Evolutionary conservation across 805 yeast species (phyloP).

Genomic region (Lipomyces orientalis): DNA sequence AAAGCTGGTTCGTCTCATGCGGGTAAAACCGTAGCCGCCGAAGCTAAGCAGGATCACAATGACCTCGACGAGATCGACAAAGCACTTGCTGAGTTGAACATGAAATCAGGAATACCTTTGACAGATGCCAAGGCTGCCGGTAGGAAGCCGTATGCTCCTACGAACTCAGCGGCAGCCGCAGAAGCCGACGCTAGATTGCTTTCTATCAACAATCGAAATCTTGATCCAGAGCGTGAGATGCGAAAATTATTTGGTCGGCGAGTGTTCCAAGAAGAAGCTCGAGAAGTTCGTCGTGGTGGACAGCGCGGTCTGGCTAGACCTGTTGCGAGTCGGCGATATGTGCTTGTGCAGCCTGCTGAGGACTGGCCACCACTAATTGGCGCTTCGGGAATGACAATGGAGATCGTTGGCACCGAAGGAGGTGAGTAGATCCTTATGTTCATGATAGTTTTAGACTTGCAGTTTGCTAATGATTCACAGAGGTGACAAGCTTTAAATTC

Average conservation of each 20-base stretch:
- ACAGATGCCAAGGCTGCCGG: background rate
- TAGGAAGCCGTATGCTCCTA: background rate
- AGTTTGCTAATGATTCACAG: slow-evolving; percentile 10
- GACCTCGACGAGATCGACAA: slow-evolving; percentile 32
- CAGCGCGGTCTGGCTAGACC: slow-evolving; percentile 21
- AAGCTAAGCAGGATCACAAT: background rate
- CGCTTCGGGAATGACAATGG: slow-evolving; percentile 32
- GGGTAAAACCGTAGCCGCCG: background rate
- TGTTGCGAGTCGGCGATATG: slow-evolving; percentile 23
- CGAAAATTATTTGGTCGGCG: slow-evolving; percentile 35
- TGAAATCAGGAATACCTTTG: slow-evolving; percentile 11
- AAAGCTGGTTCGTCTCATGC: slow-evolving; percentile 6
- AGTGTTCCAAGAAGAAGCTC: slow-evolving; percentile 30
- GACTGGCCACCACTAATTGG: slow-evolving; percentile 37
- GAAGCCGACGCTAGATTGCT: slow-evolving; percentile 26
- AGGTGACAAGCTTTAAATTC: slow-evolving; percentile 61
- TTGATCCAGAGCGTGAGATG: slow-evolving; percentile 38
- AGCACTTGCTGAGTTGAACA: slow-evolving; percentile 32
- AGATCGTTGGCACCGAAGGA: slow-evolving; percentile 30
- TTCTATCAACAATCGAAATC: slow-evolving; percentile 28
- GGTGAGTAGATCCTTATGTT: slow-evolving; percentile 8
- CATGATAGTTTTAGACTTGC: background rate
- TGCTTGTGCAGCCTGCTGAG: slow-evolving; percentile 36
- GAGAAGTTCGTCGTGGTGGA: slow-evolving; percentile 21
- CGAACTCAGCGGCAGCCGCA: slow-evolving; percentile 8